These are phyloP conservation scores for Phytophthora rubi DNA, from an alignment of 352 stramenopile genomes.

Conservation along the genomic window DNA sequence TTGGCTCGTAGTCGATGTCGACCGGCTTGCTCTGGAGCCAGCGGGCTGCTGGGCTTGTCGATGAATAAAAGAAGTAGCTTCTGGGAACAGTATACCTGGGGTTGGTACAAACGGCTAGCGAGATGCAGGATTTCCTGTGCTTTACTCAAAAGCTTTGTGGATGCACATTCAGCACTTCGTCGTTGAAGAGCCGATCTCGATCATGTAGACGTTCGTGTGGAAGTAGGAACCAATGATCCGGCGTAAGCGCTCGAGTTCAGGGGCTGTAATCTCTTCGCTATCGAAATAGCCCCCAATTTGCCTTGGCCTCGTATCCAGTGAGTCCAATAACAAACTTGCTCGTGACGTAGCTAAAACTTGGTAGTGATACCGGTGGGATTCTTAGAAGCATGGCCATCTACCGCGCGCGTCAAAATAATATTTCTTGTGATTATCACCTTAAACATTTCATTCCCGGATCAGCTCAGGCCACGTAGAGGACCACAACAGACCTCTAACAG, in stretches of 20 bases:
- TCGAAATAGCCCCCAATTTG: not conserved
- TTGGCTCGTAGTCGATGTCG: not conserved
- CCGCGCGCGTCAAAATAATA: no score
- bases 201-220: not conserved
- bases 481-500: no score
- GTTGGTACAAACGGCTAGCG: not conserved
- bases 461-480: no score
- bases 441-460: no score
- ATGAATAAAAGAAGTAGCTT: not conserved
- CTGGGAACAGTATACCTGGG: not conserved
- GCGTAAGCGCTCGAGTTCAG: not conserved
- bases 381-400: no score
- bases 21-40: not conserved
- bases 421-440: no score
- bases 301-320: not conserved
- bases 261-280: not conserved
- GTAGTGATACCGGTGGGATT: no score
- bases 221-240: not conserved
- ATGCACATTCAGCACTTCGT: not conserved
- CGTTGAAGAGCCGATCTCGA: not conserved
- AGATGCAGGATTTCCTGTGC: not conserved
- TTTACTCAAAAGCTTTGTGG: not conserved
- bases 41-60: not conserved
- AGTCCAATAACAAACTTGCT: constrained; percentile 3
- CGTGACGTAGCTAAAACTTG: not conserved